Base-by-base conservation (phyloP, 495 filamentous ascomycete genomes). In the Clohesyomyces aquaticus region DNA sequence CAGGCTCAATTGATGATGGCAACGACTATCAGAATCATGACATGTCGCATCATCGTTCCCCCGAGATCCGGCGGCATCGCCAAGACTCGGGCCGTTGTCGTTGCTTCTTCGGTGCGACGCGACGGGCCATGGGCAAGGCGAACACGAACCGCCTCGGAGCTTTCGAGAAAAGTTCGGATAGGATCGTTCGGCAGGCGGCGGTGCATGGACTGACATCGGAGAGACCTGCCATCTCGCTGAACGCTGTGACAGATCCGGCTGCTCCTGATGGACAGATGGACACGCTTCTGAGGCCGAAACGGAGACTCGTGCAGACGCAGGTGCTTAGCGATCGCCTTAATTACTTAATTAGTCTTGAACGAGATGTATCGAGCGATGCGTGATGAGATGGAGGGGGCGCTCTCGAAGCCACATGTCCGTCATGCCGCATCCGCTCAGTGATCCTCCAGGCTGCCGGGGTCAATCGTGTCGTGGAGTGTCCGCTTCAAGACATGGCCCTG, bases 51-150 rank as follows among this genome's bases (percentile, higher is more conserved):
- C 32, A 38, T 6, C 6, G 32, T 38, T 52, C 4, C 9, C 3
- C 49, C 49, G 49, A 52, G 49, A 52, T 52, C 49, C 52, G 52
- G 11, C n/a, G 49, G 4, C 14, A 55, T 55, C 52, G 29, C 52
- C 52, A 55, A 52, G 49, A 23, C 3, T 28, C 49, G 49, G 49
- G 11, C 49, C 49, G 49, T 52, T 26, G 4, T 23, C 22, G 25
- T 18, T 38, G 32, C 32, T 38, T 38, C 32, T 38, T 38, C 32
- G 32, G 32, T 6, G 6, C 6, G 32, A 38, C 32, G 6, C 14
- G n/a, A n/a, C 32, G 14, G 14, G 32, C 32, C 32, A 6, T 14
- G 32, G 32, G 32, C 32, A 14, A 6, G 6, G 32, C 32, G 14
- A 38, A 38, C 6, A 38, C 6, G 32, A 38, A 38, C 32, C 32